phyloP scores from a whole-genome alignment of 208 protist genomes.

The Leishmania arabica region DNA sequence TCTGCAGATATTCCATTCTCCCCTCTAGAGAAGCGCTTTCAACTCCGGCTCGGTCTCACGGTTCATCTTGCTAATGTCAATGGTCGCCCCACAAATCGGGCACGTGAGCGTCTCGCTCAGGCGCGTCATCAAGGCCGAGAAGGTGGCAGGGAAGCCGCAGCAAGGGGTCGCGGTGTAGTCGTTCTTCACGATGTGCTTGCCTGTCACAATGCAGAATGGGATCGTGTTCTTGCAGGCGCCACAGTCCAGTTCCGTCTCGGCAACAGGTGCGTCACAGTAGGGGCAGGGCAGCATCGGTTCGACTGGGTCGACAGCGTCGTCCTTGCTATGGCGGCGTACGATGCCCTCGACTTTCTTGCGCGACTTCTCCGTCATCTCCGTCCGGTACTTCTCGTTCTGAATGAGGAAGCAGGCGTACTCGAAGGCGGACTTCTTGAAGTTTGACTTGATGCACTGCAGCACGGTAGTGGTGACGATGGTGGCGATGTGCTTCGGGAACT shows the following conservation, averaged over 20 bases:
- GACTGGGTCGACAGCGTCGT: conserved; percentile 70
- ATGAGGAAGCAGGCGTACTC: conserved; percentile 96
- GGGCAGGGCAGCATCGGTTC: conserved; percentile 92
- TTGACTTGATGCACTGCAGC: conserved; percentile 94
- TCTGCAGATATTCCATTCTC: background rate
- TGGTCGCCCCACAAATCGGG: conserved; percentile 83
- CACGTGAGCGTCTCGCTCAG: conserved; percentile 67
- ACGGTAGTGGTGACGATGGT: conserved; percentile 96
- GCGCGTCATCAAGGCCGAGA: conserved; percentile 71
- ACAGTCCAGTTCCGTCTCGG: conserved; percentile 94
- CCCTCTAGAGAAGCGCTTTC: conserved; percentile 40
- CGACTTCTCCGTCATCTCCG: conserved; percentile 92
- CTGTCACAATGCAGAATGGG: conserved; percentile 96
- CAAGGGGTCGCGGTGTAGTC: conserved; percentile 91
- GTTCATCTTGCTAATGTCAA: conserved; percentile 84
- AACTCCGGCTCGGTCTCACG: conserved; percentile 70
- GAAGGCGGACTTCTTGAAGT: conserved; percentile 94
- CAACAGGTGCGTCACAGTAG: conserved; percentile 89
- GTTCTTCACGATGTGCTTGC: conserved; percentile 87
- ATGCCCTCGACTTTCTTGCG: conserved; percentile 97
- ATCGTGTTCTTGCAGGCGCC: conserved; percentile 94
- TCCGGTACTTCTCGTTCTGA: conserved; percentile 94
- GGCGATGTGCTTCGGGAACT: conserved; percentile 95
- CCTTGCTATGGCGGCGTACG: conserved; percentile 89
- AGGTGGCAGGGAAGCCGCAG: conserved; percentile 92